Percentiles rank a stretch among this genome's conserved stretches.
Conservation (phyloP, 1,284 basidiomycete genomes). For the Meripilus lineatus region DNA sequence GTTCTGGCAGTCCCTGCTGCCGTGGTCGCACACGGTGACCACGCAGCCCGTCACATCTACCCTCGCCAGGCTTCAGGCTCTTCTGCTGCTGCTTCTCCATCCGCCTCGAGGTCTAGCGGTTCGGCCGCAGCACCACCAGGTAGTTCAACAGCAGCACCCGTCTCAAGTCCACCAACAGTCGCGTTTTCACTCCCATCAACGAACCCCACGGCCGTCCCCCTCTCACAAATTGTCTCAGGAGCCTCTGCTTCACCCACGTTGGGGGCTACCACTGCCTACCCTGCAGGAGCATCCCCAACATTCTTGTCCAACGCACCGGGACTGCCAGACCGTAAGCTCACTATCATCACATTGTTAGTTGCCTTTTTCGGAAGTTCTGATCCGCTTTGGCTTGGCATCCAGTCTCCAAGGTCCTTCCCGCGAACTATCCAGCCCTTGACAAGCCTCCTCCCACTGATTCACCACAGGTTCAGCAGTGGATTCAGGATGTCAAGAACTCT, state of each 20-base stretch:
- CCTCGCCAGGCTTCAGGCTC: conserved; percentile 26
- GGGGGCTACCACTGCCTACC: conserved; percentile 32
- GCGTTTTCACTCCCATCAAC: conserved; percentile 41
- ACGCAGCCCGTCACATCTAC: conserved; percentile 19
- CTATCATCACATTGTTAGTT: background rate
- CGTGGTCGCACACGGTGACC: conserved; percentile 24
- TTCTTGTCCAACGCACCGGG: conserved; percentile 43
- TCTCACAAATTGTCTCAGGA: conserved; percentile 39
- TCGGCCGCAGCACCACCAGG: conserved; percentile 8
- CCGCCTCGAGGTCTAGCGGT: conserved; percentile 23
- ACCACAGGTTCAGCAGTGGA: conserved; percentile 69
- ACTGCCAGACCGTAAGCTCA: conserved; percentile 41
- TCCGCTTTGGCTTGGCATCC: background rate
- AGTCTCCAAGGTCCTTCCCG: conserved; percentile 38
- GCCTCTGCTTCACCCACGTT: conserved; percentile 34
- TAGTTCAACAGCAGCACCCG: conserved; percentile 1
- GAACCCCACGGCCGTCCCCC: conserved; percentile 58
- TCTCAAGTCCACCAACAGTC: conserved; percentile 17
- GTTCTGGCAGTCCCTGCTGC: conserved; percentile 28
- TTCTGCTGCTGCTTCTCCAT: conserved; percentile 22
- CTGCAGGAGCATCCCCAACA: conserved; percentile 41
- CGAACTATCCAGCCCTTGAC: conserved; percentile 72
- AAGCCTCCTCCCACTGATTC: conserved; percentile 62
- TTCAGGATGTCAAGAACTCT: conserved; percentile 50
- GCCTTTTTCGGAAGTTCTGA: conserved; percentile 4